Base-by-base conservation (phyloP, 306 rosid genomes). In the Lablab purpureus region DNA sequence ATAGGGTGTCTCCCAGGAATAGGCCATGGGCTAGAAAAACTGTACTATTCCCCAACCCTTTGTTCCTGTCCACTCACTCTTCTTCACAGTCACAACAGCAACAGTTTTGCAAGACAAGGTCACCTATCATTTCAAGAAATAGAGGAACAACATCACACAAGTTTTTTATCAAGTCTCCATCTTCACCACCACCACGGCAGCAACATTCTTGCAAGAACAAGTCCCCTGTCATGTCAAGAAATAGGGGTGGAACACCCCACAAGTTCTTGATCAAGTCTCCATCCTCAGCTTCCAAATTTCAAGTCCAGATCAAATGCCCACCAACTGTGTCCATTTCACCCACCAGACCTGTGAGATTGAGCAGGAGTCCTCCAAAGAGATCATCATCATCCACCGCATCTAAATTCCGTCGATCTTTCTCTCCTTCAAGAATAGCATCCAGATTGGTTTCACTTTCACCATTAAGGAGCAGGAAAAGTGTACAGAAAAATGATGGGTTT, bases 1-100 rank as follows among this genome's bases (percentile, higher is more conserved):
- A 95, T 63, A 87, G 97, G 71, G 96, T 95, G 19, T 95, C 98
- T 0, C 94, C 99, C 0, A 91, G 86, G 82, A 89, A 91, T 73
- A 93, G 76, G 40, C 97, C 97, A 41, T 95, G 98, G 99, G 89
- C 89, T 18, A 95, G 83, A 52, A 95, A 91, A 74, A 58, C 98
- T 30, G 97, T 93, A 5, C 86, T 95, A n/a, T 95, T 93, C 74
- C 99, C 99, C 18, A 95, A 95, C 80, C 98, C 99, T 82, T 81
- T 95, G 83, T 95, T 91, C 87, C 67, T 75, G n/a, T 82, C 98
- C 13, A 75, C 88, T n/a, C 71, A 77, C 1, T 74, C 86, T 43
- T 28, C 89, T 43, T 19, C 89, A 11, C 89, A 81, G 67, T 83
- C 81, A 14, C 87, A 88, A 12, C 91, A 85, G 73, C 92, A 82